phyloP scores from a whole-genome alignment of 164 flowering plant genomes.

The Buxus sempervirens region DNA sequence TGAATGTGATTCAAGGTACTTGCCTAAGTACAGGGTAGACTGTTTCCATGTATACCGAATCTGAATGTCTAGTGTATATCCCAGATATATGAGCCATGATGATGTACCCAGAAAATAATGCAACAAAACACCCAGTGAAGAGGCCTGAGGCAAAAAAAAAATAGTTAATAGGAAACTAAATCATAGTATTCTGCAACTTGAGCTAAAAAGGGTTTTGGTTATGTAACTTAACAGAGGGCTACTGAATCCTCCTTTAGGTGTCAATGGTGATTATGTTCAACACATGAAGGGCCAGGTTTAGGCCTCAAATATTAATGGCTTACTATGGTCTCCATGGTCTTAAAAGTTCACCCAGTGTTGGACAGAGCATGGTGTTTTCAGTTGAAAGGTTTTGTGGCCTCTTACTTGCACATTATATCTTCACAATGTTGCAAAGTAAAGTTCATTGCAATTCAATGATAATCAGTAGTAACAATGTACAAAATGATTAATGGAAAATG shows the following conservation, averaged over 20 bases:
- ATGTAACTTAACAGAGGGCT: conserved; percentile 1
- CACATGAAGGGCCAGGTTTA: conserved; percentile 16
- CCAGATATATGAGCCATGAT: conserved; percentile 83
- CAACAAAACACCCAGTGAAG: conserved; percentile 78
- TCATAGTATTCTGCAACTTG: background rate
- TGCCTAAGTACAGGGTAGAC: conserved; percentile 92
- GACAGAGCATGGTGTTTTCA: conserved; percentile 15
- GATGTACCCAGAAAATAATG: conserved; percentile 73
- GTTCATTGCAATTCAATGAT: too few relatives aligned
- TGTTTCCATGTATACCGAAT: conserved; percentile 76
- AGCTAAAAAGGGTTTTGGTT: background rate
- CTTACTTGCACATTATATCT: conserved; percentile 14
- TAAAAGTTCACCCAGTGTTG: conserved; percentile 31
- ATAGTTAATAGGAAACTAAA: background rate
- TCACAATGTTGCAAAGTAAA: too few relatives aligned
- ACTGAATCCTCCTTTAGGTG: conserved; percentile 6
- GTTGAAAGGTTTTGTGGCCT: conserved; percentile 20
- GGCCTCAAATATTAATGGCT: background rate
- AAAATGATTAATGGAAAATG: too few relatives aligned
- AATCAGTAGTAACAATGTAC: too few relatives aligned
- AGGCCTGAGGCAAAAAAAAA: conserved; percentile 47
- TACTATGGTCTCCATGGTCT: background rate
- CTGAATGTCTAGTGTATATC: conserved; percentile 47
- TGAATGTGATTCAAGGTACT: conserved; percentile 17
- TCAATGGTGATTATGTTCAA: conserved; percentile 11